Evolutionary conservation across 164 flowering plant genomes (phyloP), one percentile per base, ranked within the genome.

Genomic region (Berberis vulgaris): DNA sequence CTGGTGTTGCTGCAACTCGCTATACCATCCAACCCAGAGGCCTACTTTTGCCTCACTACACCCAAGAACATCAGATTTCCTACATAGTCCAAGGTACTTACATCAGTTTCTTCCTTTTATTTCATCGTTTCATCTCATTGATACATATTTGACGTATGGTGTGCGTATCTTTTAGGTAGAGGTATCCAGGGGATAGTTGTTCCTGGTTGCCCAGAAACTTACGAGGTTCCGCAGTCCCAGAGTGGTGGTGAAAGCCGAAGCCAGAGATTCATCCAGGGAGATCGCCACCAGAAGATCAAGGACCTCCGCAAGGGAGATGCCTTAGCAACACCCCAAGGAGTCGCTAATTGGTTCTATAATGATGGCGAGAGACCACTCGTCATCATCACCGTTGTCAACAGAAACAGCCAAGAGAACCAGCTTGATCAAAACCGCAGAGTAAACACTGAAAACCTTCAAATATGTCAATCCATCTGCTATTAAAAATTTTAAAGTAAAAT

Each of bases 171-270:
- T 26, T 26, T 79, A 84, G 92, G 92, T n/a, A 73, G 73, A 87
- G 87, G 39, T 10, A 72, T 7, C 2, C 38, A 26, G 26, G 86
- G 91, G 44, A 63, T 49, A 2, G 41, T 63, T 10, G 26, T 79
- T n/a, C 84, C 91, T 3, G 94, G 94, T 8, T 87, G 94, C 60
- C 79, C 91, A 0, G 86, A 86, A 63, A 77, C 94, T 0, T 87
- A 11, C 73, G 79, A 87, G 56, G 68, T 76, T 49, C 45, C 64
- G 11, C 74, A 72, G 54, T 2, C 2, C 59, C 59, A 1, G 4
- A 1, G 41, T 7, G 45, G 50, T 40, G 43, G 41, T 2, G 54
- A 3, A 39, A 55, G 6, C 40, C 44, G 61, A 54, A 65, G 62
- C 64, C 54, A 70, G n/a, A 66, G 50, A 65, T 42, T 0, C 1